These are phyloP conservation scores for Nymphaea colorata DNA, from an alignment of 164 flowering plant genomes.

Conservation along the genomic window DNA sequence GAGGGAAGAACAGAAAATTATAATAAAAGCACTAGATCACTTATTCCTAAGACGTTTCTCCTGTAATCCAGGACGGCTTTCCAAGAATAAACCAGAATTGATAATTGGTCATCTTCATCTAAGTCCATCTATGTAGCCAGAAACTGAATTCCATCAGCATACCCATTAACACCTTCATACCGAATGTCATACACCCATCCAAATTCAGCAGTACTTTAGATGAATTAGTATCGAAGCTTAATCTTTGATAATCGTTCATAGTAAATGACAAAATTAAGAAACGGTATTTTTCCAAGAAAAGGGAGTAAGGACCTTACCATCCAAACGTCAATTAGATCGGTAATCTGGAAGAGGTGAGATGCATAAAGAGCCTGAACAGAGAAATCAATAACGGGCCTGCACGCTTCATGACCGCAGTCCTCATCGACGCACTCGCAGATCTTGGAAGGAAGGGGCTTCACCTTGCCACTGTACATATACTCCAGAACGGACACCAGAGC, in stretches of 20 bases:
- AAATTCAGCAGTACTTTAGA: neutral
- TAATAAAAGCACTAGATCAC: no score
- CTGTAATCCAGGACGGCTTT: no score
- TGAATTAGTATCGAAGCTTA: neutral
- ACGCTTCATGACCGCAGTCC: slow-evolving; percentile 44
- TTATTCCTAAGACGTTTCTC: no score
- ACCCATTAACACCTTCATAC: neutral
- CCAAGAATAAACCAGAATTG: no score
- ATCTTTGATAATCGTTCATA: neutral
- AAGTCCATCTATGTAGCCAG: neutral
- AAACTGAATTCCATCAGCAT: neutral
- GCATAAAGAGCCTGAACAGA: slow-evolving; percentile 54
- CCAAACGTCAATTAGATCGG: slow-evolving; percentile 29
- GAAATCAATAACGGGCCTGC: slow-evolving; percentile 52
- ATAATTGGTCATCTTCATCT: neutral
- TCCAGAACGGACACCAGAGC: slow-evolving; percentile 39
- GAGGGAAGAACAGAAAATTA: no score
- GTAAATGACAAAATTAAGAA: neutral
- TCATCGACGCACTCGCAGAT: slow-evolving; percentile 62
- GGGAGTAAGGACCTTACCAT: neutral
- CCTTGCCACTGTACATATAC: slow-evolving; percentile 57
- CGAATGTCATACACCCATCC: neutral
- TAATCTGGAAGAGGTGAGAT: slow-evolving; percentile 38
- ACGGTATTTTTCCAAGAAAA: neutral
- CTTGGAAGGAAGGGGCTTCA: slow-evolving; percentile 23